Base-by-base conservation (phyloP, 495 filamentous ascomycete genomes). In the Neurospora sp. region DNA sequence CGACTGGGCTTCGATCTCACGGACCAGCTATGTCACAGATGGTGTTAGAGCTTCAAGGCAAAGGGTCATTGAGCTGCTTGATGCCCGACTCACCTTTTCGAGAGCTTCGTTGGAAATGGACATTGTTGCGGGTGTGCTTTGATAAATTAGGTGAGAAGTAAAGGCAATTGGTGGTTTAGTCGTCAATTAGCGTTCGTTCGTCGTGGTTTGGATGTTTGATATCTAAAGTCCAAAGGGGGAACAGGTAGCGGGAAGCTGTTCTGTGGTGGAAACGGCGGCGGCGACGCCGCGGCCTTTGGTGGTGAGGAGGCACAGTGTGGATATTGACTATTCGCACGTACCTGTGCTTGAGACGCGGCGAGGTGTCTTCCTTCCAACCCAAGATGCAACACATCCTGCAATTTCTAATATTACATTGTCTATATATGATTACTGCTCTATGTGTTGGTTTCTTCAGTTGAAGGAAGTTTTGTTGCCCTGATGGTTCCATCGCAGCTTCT, bases 31-130 rank as follows among this genome's bases (percentile, higher is more conserved):
- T 70, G 59, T 40, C 39, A 73, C 41, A 73, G 22, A 65, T 10
- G 14, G 14, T 16, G 69, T 42, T 53, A 40, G 22, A 59, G 16
- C 27, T 40, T 70, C 38, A 16, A 1, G 41, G 44, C 31, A 42
- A 38, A 20, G 6, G 69, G n/a, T 53, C 5, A 17, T 44, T 40
- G 48, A 37, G 41, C 61, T 45, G 69, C 40, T 44, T 53, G 37
- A 20, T 31, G 35, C 22, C 65, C 27, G 22, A 75, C 82, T 79
- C 76, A 94, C 96, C 90, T 97, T 97, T 81, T 97, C 92, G 73
- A 98, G 85, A 76, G 95, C 94, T 87, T 97, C 93, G 79, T 96
- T 97, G 72, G 95, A 91, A 77, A 99, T 95, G 74, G 96, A 96
- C 96, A 99, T 99, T 73, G 76, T 87, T 42, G 37, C 20, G 41